A percentile compares a stretch with the other conserved stretches of the same genome.
phyloP scores from a whole-genome alignment of 139 green algal species.

The Chlorella sp. region DNA sequence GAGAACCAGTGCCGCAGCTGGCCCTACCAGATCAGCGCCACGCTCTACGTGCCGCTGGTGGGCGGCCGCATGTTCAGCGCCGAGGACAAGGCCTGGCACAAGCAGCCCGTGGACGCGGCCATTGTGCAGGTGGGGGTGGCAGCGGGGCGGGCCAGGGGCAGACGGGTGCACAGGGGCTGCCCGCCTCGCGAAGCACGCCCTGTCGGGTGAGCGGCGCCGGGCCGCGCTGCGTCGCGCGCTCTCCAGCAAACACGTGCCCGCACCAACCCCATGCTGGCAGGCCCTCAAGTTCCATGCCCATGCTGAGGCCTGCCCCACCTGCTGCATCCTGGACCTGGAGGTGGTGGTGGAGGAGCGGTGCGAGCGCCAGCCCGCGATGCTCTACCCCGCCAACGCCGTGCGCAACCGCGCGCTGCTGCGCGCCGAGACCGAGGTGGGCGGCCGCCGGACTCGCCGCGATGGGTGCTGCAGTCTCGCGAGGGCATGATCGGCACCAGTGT shows the following conservation, averaged over 20 bases:
- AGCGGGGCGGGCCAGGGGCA: neutral
- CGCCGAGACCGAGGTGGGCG: slow-evolving; percentile 13
- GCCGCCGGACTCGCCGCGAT: no score
- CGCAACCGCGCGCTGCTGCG: slow-evolving; percentile 39
- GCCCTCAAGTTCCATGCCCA: neutral
- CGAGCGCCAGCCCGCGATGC: slow-evolving; percentile 18
- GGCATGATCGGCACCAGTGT: neutral
- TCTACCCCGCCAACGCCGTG: slow-evolving; percentile 44
- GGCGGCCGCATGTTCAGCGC: slow-evolving; percentile 29
- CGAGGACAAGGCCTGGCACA: slow-evolving; percentile 35
- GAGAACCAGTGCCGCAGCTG: slow-evolving; percentile 36
- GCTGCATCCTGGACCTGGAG: slow-evolving; percentile 44
- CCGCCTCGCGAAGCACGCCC: neutral
- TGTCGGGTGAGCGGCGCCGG: no score
- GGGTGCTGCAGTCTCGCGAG: no score
- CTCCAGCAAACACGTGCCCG: neutral
- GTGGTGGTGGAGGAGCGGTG: slow-evolving; percentile 45
- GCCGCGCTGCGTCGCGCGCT: neutral
- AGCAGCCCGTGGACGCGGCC: slow-evolving; percentile 19
- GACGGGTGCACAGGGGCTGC: neutral
- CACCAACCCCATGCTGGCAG: neutral
- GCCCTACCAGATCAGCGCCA: slow-evolving; percentile 29
- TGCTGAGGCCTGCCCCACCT: slow-evolving; percentile 6
- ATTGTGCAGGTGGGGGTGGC: slow-evolving; percentile 21
- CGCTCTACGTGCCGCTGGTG: slow-evolving; percentile 44